Evolutionary conservation across 306 rosid species (phyloP), one percentile per base, ranked within the genome.

Genomic region (Quercus mongolica): DNA sequence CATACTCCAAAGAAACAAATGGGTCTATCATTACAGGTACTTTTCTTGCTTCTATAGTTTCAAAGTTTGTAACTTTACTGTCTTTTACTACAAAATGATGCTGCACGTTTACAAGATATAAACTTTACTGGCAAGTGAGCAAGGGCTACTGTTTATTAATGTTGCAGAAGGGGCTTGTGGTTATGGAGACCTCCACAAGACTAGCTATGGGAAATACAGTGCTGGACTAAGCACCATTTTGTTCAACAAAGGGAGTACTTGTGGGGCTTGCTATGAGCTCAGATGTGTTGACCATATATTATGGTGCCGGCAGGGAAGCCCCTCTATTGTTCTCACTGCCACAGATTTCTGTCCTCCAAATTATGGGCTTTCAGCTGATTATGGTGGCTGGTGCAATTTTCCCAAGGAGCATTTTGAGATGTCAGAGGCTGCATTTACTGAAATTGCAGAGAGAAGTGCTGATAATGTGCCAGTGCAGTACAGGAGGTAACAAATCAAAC

Each of bases 161-260:
- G 85, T 85, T 90, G 85, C 89, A 95, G 99, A 95, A 85, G 99
- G 99, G 21, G 99, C 99, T 78, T 95, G 99, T 90, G 99, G 98
- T 15, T 95, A 90, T 81, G 99, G 99, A 12, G 99, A 95, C 61
- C 93, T 95, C 38, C 99, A 93, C 87, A 91, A 12, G 79, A 88
- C 87, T 11, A 90, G 88, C 52, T 95, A 90, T 85, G 98, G 98
- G 6, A 90, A 84, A 56, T 65, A 88, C 79, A 95, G 97, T 80
- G 98, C 91, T 71, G 99, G 98, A 15, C 73, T 95, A 31, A 95
- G 99, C 85, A 90, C 94, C 77, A 91, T 89, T 69, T 81, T 95
- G 90, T 95, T 93, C 92, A 87, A 71, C 61, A 91, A 89, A 86
- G 99, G 99, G 26, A 90, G 97, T 61, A 61, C 87, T 28, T 95